phyloP scores from a whole-genome alignment of 805 yeast genomes.

The Metschnikowia santaceciliae region DNA sequence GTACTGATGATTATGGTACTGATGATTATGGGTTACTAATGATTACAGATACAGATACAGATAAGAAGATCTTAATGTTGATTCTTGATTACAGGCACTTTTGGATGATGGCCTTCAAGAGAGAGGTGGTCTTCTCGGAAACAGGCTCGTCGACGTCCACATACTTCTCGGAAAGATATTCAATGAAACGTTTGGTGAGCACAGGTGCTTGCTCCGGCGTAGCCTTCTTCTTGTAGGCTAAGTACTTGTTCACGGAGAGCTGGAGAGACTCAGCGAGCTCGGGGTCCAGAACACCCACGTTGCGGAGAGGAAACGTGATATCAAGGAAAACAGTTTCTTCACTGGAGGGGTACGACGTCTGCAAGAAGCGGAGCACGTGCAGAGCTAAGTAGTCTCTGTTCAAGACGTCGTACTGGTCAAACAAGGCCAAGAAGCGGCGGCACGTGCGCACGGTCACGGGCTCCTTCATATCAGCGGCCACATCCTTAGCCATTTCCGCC shows the following conservation, averaged over 20 bases:
- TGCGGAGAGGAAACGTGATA: constrained; percentile 65
- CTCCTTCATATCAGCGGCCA: constrained; percentile 27
- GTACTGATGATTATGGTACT: no score
- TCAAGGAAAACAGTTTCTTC: constrained; percentile 47
- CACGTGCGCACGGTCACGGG: constrained; percentile 40
- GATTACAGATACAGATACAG: no score
- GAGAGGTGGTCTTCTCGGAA: constrained; percentile 26
- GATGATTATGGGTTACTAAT: no score
- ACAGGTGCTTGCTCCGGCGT: constrained; percentile 27
- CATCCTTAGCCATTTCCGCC: constrained; percentile 26
- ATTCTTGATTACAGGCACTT: constrained; percentile 24
- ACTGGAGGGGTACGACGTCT: constrained; percentile 36
- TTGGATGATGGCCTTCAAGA: constrained; percentile 39
- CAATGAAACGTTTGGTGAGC: constrained; percentile 29
- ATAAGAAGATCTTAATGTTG: no score
- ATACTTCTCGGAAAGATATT: constrained; percentile 24
- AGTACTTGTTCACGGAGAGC: constrained; percentile 64
- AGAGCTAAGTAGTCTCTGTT: constrained; percentile 63
- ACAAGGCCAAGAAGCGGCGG: constrained; percentile 45
- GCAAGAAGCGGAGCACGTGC: constrained; percentile 58
- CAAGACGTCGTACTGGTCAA: constrained; percentile 67
- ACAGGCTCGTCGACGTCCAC: constrained; percentile 17
- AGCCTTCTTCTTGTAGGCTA: constrained; percentile 53
- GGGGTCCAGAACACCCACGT: constrained; percentile 34
- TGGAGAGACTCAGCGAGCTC: constrained; percentile 59